Base-by-base conservation (phyloP, 2,329 filamentous ascomycete genomes). In the Botrytis sinoallii region DNA sequence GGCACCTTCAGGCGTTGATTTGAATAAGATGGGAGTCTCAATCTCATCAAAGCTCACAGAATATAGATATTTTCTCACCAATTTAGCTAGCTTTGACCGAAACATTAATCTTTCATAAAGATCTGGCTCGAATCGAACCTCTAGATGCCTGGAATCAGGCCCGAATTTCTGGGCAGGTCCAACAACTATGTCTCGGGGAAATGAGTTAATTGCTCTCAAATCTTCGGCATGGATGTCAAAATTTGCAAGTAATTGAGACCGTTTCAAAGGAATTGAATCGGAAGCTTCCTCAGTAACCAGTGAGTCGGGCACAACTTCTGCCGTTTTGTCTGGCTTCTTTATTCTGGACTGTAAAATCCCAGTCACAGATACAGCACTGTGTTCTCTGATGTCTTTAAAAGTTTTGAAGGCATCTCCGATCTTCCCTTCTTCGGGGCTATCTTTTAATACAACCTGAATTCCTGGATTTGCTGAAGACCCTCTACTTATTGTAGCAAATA, bases 1-100 rank as follows among this genome's bases (percentile, higher is more conserved):
- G 1, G 96, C 97, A 0, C 96, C 96, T 84, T 99, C 96, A 0
- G 96, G 94, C 0, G 96, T 99, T 0, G 96, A 98, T 82, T 98
- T 99, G 88, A 99, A 99, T 0, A 99, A 87, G 6, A 98, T 85
- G 0, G 96, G 96, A 0, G 96, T 99, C 81, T 99, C 96, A 46
- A 98, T 88, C 77, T 98, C 80, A 38, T 77, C 74, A 57, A 81
- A 81, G 25, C 76, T 75, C 48, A 25, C n/a, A 20, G 35, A 42
- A 42, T 55, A 20, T 44, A 79, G 67, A 18, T 74, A 32, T 44
- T 55, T 14, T 61, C 84, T 46, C 94, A 84, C 72, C 87, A 85
- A 14, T 85, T 80, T 64, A 87, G 85, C 75, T 85, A 89, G 46
- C 86, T 83, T 74, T 85, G 85, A 91, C 60, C 97, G 89, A 76